Evolutionary conservation across 2,329 filamentous ascomycete genomes (phyloP), one percentile per base, ranked within the genome.

Genomic region (Alternaria rosae): DNA sequence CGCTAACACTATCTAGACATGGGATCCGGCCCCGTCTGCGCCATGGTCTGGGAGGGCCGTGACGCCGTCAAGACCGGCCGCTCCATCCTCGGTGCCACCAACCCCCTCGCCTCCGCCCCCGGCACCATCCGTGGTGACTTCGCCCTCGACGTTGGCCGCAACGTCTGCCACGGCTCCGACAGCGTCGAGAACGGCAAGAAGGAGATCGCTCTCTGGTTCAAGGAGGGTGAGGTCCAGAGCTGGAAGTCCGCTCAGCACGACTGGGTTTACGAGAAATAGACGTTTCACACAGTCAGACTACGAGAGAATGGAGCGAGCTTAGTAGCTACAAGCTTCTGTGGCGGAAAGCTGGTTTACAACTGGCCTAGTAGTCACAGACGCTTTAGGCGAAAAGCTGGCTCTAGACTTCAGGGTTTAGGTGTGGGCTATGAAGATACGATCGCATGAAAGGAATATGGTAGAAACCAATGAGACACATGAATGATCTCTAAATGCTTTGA

Each of bases 161-260:
- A 99, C 88, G 93, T 98, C 86, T 98, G 94, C 92, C 95, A 99
- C 90, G 95, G 95, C 82, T 97, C 93, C 84, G 95, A 99, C 89
- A 90, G 88, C 82, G 94, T 99, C 84, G 95, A 99, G 90, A 97
- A 89, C 87, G 95, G 95, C 85, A 89, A 98, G 91, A 97, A 98
- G 92, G 95, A 99, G 88, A 99, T 99, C 82, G 91, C 91, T 79
- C 90, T 98, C 81, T 99, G 95, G 95, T 99, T 99, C 92, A 90
- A 91, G 85, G 86, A 92, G 74, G 89, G 89, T 75, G 95, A 98
- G 84, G 81, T 97, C 79, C 84, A 93, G 84, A 87, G 81, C 85
- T 98, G 92, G 89, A 94, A 95, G 88, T 86, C 86, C 74, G 86
- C 92, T 81, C 88, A 92, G 85, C 88, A 91, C 85, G 89, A 92